Evolutionary conservation across 139 green algal species (phyloP), one percentile per base, ranked within the genome.

Genomic region (Pleodorina starrii): DNA sequence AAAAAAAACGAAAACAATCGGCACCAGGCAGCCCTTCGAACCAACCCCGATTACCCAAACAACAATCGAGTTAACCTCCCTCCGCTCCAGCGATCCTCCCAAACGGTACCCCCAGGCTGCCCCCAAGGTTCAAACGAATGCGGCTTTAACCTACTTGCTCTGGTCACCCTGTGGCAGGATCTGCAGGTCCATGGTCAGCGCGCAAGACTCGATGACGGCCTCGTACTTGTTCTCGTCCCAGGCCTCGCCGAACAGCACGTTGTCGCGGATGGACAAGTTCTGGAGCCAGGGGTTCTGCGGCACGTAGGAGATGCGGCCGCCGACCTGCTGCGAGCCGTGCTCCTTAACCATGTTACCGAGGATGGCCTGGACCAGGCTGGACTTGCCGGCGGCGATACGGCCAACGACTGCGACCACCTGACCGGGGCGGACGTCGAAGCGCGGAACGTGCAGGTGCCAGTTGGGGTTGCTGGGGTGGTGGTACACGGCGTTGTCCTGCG

Each of bases 261-360:
- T 96, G 59, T 95, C 90, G n/a, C 91, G 90, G 46, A 97, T 72
- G 16, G 91, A 92, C 25, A 93, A 90, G 91, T 97, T 97, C 85
- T 95, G 91, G 54, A 96, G 94, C 94, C 94, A 97, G 42, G 94
- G 81, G 79, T 94, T 94, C 86, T 95, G 92, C 7, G 91, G 87
- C 54, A 91, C 90, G 63, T 92, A 94, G 23, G 78, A 76, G 46
- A 93, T 88, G 40, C 48, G 50, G 74, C 91, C 91, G 72, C 79
- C 89, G 5, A 87, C 75, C 71, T 90, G 35, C 68, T 76, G 81
- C 32, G 23, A 48, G 46, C 92, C 92, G 43, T 86, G 43, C 68
- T 82, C 80, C 80, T 87, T 87, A 57, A 88, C 63, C 93, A 95
- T 95, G 85, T 94, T 92, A 54, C 91, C 91, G 0, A 96, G 89